These are phyloP conservation scores for Nannizziopsis barbatae DNA, from an alignment of 2,329 filamentous ascomycete species.

Conservation along the genomic window DNA sequence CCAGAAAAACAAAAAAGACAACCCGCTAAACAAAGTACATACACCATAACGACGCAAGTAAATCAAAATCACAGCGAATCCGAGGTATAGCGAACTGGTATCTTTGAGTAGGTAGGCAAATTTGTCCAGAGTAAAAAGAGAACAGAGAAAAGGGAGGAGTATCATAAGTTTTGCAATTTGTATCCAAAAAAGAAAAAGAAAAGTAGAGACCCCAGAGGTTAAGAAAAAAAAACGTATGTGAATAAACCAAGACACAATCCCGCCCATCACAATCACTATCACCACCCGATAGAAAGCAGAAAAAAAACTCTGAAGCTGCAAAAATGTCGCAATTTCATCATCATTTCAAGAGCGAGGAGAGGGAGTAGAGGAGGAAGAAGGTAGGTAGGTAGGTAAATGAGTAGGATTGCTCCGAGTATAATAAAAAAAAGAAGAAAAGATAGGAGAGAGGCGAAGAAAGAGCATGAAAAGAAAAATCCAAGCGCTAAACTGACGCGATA, in stretches of 20 bases:
- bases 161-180: slow-evolving; percentile 10
- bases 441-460: slow-evolving; percentile 15
- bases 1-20: slow-evolving; percentile 3
- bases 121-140: slow-evolving; percentile 10
- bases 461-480: slow-evolving; percentile 14
- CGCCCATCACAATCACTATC: too few relatives aligned
- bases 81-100: slow-evolving; percentile 6
- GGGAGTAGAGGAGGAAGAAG: not conserved
- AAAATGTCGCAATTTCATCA: too few relatives aligned
- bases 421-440: slow-evolving; percentile 6
- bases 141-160: slow-evolving; percentile 10
- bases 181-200: slow-evolving; percentile 15
- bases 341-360: too few relatives aligned
- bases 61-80: not conserved
- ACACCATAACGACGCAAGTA: not conserved
- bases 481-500: slow-evolving; percentile 12
- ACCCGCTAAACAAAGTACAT: not conserved
- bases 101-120: slow-evolving; percentile 4
- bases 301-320: too few relatives aligned
- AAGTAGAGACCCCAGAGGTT: not conserved
- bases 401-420: slow-evolving; percentile 9
- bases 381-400: not conserved
- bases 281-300: too few relatives aligned
- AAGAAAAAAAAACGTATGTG: not conserved
- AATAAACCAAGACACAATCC: not conserved